Evolutionary conservation across 1,284 basidiomycete genomes (phyloP).

Genomic region (Trametes hirsuta): DNA sequence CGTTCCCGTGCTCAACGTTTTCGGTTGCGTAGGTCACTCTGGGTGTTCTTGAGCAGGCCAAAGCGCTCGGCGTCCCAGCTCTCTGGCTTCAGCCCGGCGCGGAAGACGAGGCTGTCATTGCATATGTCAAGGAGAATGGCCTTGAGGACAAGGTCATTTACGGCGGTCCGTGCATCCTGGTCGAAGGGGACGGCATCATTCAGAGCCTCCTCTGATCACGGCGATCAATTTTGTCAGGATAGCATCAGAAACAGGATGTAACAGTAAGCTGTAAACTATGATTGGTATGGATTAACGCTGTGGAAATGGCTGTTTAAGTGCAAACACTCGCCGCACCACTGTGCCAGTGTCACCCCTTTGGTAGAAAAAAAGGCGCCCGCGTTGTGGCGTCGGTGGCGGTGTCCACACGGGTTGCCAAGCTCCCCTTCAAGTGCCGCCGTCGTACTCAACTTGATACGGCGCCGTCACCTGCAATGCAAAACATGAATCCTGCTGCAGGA

Average conservation of each 20-base stretch:
- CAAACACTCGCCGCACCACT: too few relatives aligned
- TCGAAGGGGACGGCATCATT: slow-evolving; percentile 64
- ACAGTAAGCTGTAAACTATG: not conserved
- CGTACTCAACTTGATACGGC: not conserved
- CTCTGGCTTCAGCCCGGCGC: slow-evolving; percentile 90
- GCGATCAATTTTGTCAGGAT: not conserved
- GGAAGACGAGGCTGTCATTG: slow-evolving; percentile 58
- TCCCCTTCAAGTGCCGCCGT: not conserved
- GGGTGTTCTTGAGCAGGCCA: slow-evolving; percentile 64
- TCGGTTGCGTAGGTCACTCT: slow-evolving; percentile 60
- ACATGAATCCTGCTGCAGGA: too few relatives aligned
- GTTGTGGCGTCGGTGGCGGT: slow-evolving; percentile 6
- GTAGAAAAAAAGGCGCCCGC: not conserved
- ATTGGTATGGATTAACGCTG: too few relatives aligned
- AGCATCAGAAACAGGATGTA: not conserved
- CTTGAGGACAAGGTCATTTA: slow-evolving; percentile 66
- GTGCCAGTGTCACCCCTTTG: too few relatives aligned
- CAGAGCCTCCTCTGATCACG: slow-evolving; percentile 29
- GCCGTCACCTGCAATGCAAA: too few relatives aligned
- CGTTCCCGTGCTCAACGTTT: too few relatives aligned
- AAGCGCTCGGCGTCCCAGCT: slow-evolving; percentile 60
- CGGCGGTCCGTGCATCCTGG: slow-evolving; percentile 77
- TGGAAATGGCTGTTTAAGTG: too few relatives aligned
- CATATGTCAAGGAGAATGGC: slow-evolving; percentile 56
- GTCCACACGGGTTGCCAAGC: not conserved